Percentiles rank a stretch among this genome's conserved stretches.
Conservation (phyloP, 2,329 filamentous ascomycete species). For the Sclerotinia borealis region DNA sequence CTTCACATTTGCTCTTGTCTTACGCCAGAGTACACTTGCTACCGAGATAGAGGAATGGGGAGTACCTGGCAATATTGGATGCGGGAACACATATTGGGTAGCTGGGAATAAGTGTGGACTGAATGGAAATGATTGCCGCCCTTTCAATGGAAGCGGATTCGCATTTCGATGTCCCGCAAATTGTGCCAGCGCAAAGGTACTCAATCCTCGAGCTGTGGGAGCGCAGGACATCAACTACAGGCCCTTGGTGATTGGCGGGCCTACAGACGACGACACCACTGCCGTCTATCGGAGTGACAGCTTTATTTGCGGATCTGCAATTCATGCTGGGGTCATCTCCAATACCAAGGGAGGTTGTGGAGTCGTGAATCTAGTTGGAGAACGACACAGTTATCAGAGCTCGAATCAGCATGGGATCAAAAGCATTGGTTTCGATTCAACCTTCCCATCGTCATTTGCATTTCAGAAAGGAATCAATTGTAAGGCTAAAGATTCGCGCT, state of each 20-base stretch:
- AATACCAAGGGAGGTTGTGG: constrained; percentile 73
- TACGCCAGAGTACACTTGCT: constrained; percentile 54
- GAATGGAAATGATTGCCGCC: constrained; percentile 68
- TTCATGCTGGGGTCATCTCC: constrained; percentile 74
- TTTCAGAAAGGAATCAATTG: constrained; percentile 64
- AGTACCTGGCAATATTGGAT: constrained; percentile 57
- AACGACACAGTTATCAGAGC: constrained; percentile 55
- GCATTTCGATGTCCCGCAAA: constrained; percentile 70
- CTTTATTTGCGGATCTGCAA: constrained; percentile 77
- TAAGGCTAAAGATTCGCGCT: constrained; percentile 70
- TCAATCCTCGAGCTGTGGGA: constrained; percentile 72
- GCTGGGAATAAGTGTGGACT: constrained; percentile 66
- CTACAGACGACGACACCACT: constrained; percentile 36
- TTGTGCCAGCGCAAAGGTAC: constrained; percentile 57
- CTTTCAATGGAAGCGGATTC: constrained; percentile 64
- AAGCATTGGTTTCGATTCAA: constrained; percentile 75
- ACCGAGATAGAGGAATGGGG: constrained; percentile 64
- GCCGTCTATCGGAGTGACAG: constrained; percentile 82
- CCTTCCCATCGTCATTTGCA: constrained; percentile 80
- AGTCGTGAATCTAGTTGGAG: constrained; percentile 68
- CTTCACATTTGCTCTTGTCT: constrained; percentile 60
- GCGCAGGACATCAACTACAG: constrained; percentile 59
- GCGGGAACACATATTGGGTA: constrained; percentile 64
- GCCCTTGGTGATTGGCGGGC: constrained; percentile 64
- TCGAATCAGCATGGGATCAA: constrained; percentile 67